Base-by-base conservation (phyloP, 768 basidiomycete species). In the Mycena kentingensis region DNA sequence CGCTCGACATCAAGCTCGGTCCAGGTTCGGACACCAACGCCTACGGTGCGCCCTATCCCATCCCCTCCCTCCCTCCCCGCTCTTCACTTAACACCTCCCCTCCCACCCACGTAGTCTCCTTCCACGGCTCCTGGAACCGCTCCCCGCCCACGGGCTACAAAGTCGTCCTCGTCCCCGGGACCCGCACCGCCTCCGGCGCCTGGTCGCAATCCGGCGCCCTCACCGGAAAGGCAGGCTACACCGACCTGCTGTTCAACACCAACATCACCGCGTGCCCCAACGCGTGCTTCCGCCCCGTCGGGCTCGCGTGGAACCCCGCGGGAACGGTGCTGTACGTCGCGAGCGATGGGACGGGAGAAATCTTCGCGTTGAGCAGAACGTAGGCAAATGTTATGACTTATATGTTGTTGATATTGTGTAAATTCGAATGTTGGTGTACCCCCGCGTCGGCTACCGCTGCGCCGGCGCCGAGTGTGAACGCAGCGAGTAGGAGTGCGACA, bases 251-350 rank as follows among this genome's bases (percentile, higher is more conserved):
- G 37, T 44, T 46, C 8, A 60, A 60, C 49, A 28, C 25, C 16
- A 47, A 60, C 27, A 55, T 54, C 25, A 35, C 44, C 8, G 31
- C 35, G 8, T 60, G 59, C 49, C 19, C 46, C 19, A 26, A 34
- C 24, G 55, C 49, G 15, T 60, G 59, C 44, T 60, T 60, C 59
- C 55, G 59, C 37, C 59, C 59, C 21, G 59, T 60, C 25, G 59
- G 59, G 18, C 42, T 60, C 19, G 59, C 46, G 18, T 60, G 46
- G 46, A n/a, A n/a, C n/a, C 45, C 45, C 34, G 28, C 49, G 5
- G 59, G 55, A 10, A 46, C 52, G 28, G 52, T 54, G n/a, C 45
- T 60, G 12, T 60, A 57, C 35, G 52, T 60, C 28, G 38, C 59
- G 7, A 60, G 59, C 34, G 59, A 60, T 29, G 57, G 55, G 10